Base-by-base conservation (phyloP, 2,329 filamentous ascomycete genomes). In the Rhinocladiella similis region DNA sequence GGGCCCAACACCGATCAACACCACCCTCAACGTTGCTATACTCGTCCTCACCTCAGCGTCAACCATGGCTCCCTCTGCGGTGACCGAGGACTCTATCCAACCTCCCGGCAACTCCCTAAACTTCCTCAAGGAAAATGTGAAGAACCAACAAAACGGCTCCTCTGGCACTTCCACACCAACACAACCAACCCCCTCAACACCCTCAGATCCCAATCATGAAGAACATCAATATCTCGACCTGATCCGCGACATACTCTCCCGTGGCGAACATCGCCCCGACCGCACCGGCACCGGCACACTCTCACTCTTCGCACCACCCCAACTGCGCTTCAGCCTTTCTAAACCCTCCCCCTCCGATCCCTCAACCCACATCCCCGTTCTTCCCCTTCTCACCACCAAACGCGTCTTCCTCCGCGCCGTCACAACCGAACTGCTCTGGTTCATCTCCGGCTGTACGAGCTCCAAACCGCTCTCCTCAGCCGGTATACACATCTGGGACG, bases 401-500 rank as follows among this genome's bases (percentile, higher is more conserved):
- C 91, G 94, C 65, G 94, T 99, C 66, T 97, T 97, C 75, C 83
- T 90, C 29, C 88, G 90, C 59, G 93, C 92, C 66, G 89, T 99
- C 48, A 80, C 97, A 61, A 89, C 87, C 63, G 94, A 99, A 74
- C 86, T 99, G 1, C 86, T 99, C 59, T 99, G 94, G 94, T 99
- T 99, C 75, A 82, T 99, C 65, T 83, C 85, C 43, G 94, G 91
- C 68, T 84, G 79, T 67, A 99, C 94, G 2, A 91, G 90, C 1
- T 92, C 90, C 1, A 75, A 84, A 3, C 79, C 91, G 0, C 85
- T 99, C 2, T 87, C 84, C 57, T 85, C 86, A 12, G 85, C 87
- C 1, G 91, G 91, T 27, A 86, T 99, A 68, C 95, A 95, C 75
- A 99, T 99, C 71, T 99, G 94, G 94, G 94, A 99, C 71, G 93